A percentile compares a stretch with the other conserved stretches of the same genome.
Conservation (phyloP, 2,329 filamentous ascomycete genomes). For the Colletotrichum tropicicola region DNA sequence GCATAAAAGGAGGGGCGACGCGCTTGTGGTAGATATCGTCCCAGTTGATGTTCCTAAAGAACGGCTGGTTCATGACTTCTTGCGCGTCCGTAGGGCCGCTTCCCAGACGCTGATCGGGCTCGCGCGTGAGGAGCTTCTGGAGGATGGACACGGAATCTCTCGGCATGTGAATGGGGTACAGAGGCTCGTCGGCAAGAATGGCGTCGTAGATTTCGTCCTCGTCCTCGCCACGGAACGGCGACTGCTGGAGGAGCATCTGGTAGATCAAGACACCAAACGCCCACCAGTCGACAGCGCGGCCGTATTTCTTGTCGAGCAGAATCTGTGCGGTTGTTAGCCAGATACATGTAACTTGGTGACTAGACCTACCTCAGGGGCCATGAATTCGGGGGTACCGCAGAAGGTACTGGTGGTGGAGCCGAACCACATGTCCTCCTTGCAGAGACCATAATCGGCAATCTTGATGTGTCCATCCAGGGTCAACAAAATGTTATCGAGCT, state of each 20-base stretch:
- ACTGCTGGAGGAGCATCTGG: conserved; percentile 99
- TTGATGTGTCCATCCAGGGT: conserved; percentile 98
- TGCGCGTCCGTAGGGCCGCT: conserved; percentile 97
- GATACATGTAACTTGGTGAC: background rate
- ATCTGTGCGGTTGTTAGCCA: conserved; percentile 64
- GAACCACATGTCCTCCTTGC: conserved; percentile 99
- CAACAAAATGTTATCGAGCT: conserved; percentile 90
- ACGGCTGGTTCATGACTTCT: conserved; percentile 98
- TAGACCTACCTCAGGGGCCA: conserved; percentile 88
- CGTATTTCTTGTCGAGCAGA: conserved; percentile 97
- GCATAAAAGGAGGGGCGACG: conserved; percentile 87
- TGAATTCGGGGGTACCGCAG: conserved; percentile 99
- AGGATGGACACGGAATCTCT: conserved; percentile 96
- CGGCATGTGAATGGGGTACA: conserved; percentile 99
- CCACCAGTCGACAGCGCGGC: conserved; percentile 98
- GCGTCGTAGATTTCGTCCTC: conserved; percentile 99
- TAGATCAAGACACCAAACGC: conserved; percentile 99
- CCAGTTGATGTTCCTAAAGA: conserved; percentile 98
- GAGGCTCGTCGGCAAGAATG: conserved; percentile 94
- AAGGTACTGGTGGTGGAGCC: conserved; percentile 97
- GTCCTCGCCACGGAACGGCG: conserved; percentile 97
- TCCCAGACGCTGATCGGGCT: conserved; percentile 91
- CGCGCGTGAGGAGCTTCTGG: conserved; percentile 94
- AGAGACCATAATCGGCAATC: conserved; percentile 97
- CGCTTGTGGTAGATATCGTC: conserved; percentile 98